Evolutionary conservation across 495 filamentous ascomycete genomes (phyloP), one percentile per base, ranked within the genome.

Genomic region (Neurospora sublineolata): DNA sequence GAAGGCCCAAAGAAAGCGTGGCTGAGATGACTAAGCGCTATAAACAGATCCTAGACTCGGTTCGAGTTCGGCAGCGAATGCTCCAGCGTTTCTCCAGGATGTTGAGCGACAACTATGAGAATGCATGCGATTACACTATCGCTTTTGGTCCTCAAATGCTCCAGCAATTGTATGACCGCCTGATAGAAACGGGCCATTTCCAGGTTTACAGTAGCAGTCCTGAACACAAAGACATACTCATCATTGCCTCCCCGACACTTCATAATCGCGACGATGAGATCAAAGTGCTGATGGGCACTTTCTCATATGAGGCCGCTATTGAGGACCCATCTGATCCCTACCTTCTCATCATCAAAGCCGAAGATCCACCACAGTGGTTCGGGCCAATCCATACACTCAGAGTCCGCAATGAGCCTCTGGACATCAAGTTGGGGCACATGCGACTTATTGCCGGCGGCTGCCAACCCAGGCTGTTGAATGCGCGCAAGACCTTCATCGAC

Each of bases 21-120:
- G 82, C 86, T 11, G 95, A 98, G 70, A 97, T 97, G 89, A 95
- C 94, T 76, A 98, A 94, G 83, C 88, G 95, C 33, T 98, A 97
- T 84, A 98, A 96, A 82, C 92, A 93, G 74, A 92, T 92, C 72
- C 80, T 99, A 8, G 95, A 99, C 80, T 97, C 95, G 3, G 96
- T 97, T 14, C 92, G 95, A 64, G 94, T 97, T 70, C 89, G 95
- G 30, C 96, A 99, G 79, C 86, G 96, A 75, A 98, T 86, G 85
- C 76, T 89, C 67, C 85, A 88, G 74, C 82, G 86, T 38, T 97
- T 97, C 79, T 93, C 92, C 8, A 86, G 93, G 74, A 91, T 97
- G 76, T 83, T 99, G 42, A 93, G 91, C 72, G 91, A 97, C 75
- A 87, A 94, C 41, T 99, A 98, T 74, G 95, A 99, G 78, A 98